A percentile compares a stretch with the other conserved stretches of the same genome.
phyloP scores from a whole-genome alignment of 2,329 filamentous ascomycete genomes.

The Cladophialophora exuberans region DNA sequence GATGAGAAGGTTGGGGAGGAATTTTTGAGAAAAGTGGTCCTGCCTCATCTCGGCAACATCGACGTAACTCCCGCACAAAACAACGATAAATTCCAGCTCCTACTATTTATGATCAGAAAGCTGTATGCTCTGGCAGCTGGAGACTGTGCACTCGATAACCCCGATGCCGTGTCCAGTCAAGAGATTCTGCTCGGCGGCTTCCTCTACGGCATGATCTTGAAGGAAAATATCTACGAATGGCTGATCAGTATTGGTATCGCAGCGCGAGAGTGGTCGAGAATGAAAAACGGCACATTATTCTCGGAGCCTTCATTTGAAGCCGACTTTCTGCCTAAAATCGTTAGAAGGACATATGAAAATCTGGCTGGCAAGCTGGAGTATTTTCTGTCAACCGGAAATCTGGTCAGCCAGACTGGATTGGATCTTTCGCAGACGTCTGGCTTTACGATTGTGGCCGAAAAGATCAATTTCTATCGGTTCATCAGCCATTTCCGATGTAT shows the following conservation, averaged over 20 bases:
- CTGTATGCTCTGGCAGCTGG: constrained; percentile 90
- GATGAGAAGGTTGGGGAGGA: constrained; percentile 90
- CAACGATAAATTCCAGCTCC: constrained; percentile 87
- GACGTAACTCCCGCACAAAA: constrained; percentile 84
- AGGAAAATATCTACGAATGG: constrained; percentile 92
- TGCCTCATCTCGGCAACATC: constrained; percentile 87
- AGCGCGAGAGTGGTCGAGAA: constrained; percentile 59
- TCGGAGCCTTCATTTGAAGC: constrained; percentile 75
- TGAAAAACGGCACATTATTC: constrained; percentile 62
- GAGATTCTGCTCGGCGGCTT: constrained; percentile 93
- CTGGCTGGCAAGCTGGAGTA: constrained; percentile 87
- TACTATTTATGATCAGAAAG: constrained; percentile 95
- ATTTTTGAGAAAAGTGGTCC: constrained; percentile 84
- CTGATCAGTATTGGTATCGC: constrained; percentile 65
- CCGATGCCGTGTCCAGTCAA: constrained; percentile 94
- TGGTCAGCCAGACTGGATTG: constrained; percentile 86
- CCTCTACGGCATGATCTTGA: constrained; percentile 91
- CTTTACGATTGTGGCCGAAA: constrained; percentile 95
- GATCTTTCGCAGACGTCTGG: constrained; percentile 94
- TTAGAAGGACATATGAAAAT: constrained; percentile 83
- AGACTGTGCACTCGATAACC: constrained; percentile 91
- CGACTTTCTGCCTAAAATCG: constrained; percentile 77
- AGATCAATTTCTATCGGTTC: constrained; percentile 98
- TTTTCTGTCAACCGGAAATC: constrained; percentile 93
- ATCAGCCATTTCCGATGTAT: constrained; percentile 99